These are phyloP conservation scores for Zygoascus flipseniorum DNA, from an alignment of 805 yeast species.

Conservation along the genomic window DNA sequence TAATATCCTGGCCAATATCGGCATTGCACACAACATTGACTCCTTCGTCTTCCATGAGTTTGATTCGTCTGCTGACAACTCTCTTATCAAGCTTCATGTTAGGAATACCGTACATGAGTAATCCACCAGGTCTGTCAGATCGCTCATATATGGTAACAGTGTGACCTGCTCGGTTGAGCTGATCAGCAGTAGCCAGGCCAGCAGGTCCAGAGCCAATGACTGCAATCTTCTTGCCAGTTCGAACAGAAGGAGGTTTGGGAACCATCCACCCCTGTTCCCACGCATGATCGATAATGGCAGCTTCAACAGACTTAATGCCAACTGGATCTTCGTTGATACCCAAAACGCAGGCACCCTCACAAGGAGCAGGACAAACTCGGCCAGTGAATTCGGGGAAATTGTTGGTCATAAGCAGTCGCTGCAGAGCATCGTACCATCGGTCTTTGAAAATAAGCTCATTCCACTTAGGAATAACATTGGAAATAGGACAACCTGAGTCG, in stretches of 20 bases:
- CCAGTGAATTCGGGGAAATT: constrained; percentile 99
- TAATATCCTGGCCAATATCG: constrained; percentile 76
- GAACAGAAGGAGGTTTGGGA: constrained; percentile 65
- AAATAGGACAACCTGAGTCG: constrained; percentile 96
- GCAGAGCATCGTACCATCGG: constrained; percentile 90
- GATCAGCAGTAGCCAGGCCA: constrained; percentile 95
- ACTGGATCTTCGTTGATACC: constrained; percentile 94
- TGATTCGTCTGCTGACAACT: constrained; percentile 87
- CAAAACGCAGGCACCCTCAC: constrained; percentile 93
- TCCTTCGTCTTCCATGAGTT: constrained; percentile 85
- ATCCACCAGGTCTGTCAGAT: constrained; percentile 92
- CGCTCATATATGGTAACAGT: constrained; percentile 86
- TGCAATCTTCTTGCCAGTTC: constrained; percentile 83
- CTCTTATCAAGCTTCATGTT: constrained; percentile 95
- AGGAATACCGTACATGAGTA: constrained; percentile 98
- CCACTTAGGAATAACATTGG: constrained; percentile 96
- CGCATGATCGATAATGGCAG: constrained; percentile 93
- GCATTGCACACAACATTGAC: constrained; percentile 66
- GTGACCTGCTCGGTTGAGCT: constrained; percentile 94
- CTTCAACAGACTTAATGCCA: constrained; percentile 91
- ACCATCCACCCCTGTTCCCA: constrained; percentile 95
- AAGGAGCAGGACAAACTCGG: constrained; percentile 97
- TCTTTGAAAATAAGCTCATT: constrained; percentile 92
- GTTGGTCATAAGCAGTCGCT: constrained; percentile 87
- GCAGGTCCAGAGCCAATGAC: constrained; percentile 96